These are phyloP conservation scores for Sequoiadendron giganteum DNA, from an alignment of 75 land plant species.

Conservation along the genomic window DNA sequence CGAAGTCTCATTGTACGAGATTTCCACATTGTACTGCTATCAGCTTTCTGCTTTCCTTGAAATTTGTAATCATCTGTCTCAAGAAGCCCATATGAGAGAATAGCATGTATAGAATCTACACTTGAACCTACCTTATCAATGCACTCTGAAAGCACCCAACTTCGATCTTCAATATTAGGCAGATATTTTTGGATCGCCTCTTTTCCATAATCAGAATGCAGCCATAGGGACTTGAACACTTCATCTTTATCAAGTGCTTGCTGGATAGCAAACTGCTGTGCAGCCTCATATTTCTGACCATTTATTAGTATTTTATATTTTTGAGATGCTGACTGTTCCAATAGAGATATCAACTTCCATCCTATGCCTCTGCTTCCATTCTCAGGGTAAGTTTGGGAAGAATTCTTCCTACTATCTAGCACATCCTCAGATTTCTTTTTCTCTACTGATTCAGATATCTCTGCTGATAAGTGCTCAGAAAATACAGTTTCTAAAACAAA, in stretches of 20 bases:
- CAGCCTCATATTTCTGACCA: slow-evolving; percentile 48
- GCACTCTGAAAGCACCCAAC: slow-evolving; percentile 83
- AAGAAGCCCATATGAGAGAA: slow-evolving; percentile 66
- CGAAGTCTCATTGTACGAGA: slow-evolving; percentile 51
- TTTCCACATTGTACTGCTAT: slow-evolving; percentile 29
- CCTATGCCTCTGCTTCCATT: slow-evolving; percentile 11
- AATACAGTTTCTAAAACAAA: slow-evolving; percentile 53
- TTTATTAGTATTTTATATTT: slow-evolving; percentile 59
- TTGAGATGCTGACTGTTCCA: slow-evolving; percentile 53
- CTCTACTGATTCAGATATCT: slow-evolving; percentile 2
- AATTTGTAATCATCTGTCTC: slow-evolving; percentile 49
- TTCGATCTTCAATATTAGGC: slow-evolving; percentile 58
- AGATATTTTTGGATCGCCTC: slow-evolving; percentile 43
- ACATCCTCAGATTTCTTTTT: background rate
- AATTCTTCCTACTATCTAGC: background rate
- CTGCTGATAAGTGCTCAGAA: slow-evolving; percentile 8
- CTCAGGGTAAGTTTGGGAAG: background rate
- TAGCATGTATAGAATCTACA: slow-evolving; percentile 57
- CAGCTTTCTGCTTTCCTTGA: slow-evolving; percentile 24
- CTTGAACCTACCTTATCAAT: slow-evolving; percentile 63
- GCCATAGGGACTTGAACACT: slow-evolving; percentile 82
- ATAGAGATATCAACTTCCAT: slow-evolving; percentile 63
- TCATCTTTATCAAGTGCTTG: slow-evolving; percentile 67
- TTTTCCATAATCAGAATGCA: slow-evolving; percentile 44
- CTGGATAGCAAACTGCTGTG: slow-evolving; percentile 57